phyloP scores from a whole-genome alignment of 202 grass and related monocot species.

The Hordeum pubiflorum region DNA sequence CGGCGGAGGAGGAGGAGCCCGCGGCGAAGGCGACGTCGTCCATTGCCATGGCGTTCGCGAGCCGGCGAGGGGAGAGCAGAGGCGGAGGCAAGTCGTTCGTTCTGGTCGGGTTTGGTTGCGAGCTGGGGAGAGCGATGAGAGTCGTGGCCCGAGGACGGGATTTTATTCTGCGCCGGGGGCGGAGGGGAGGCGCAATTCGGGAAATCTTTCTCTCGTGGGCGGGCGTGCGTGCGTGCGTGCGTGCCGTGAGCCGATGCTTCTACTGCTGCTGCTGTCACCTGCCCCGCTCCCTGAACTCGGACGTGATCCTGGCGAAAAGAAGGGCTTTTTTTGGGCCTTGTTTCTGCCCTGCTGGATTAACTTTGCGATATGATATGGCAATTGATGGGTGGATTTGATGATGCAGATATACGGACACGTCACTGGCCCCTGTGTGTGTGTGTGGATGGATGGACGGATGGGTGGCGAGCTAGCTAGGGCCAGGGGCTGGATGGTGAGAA shows the following conservation, averaged over 20 bases:
- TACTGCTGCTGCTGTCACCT: not conserved
- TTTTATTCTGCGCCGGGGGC: not conserved
- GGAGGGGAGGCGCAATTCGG: not conserved
- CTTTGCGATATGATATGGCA: not conserved
- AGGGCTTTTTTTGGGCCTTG: not conserved
- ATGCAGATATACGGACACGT: not conserved
- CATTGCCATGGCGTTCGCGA: conserved; percentile 28
- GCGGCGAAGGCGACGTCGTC: conserved; percentile 33
- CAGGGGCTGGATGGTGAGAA: not conserved
- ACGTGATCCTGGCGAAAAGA: not conserved
- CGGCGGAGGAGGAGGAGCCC: conserved; percentile 19
- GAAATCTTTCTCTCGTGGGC: not conserved
- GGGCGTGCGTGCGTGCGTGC: not conserved
- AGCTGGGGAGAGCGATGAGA: not conserved
- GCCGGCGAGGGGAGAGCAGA: not conserved
- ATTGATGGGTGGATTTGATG: not conserved
- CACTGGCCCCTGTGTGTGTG: no score
- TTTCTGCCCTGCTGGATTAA: not conserved
- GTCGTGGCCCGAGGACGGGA: not conserved
- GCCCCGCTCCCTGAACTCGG: not conserved
- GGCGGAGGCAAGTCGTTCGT: not conserved
- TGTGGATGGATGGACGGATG: no score
- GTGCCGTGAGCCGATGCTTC: not conserved
- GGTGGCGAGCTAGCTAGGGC: no score
- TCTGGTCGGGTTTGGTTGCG: not conserved